Conservation (phyloP, 495 filamentous ascomycete species). For the Oidiodendron maius region DNA sequence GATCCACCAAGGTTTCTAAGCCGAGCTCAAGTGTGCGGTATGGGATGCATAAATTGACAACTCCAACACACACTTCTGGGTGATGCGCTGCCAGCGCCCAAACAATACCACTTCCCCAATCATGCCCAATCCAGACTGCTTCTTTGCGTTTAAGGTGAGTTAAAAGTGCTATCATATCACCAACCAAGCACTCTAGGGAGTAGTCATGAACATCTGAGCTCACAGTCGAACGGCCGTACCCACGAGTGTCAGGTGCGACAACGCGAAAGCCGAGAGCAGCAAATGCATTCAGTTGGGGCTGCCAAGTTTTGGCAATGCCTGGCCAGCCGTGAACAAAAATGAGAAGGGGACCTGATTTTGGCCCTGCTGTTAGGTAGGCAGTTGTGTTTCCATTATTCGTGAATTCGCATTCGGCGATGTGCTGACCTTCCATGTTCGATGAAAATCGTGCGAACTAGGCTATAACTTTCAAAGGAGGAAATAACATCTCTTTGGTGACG, state of each 20-base stretch:
- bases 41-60: not conserved
- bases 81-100: not conserved
- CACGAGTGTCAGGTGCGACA: not conserved
- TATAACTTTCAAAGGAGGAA: too few species aligned
- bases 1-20: not conserved
- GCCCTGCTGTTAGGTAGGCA: not conserved
- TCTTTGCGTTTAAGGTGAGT: not conserved
- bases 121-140: not conserved
- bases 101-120: not conserved
- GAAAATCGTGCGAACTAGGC: too few species aligned
- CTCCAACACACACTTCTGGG: not conserved
- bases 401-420: not conserved
- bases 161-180: not conserved
- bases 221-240: not conserved
- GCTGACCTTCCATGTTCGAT: not conserved
- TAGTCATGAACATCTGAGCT: not conserved
- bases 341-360: not conserved
- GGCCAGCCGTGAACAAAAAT: slow-evolving; percentile 1
- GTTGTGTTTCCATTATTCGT: not conserved
- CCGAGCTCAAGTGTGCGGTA: not conserved
- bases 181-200: not conserved
- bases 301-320: not conserved
- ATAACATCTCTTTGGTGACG: too few species aligned
- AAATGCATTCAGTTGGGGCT: not conserved
- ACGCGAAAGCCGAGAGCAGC: not conserved